Evolutionary conservation across 2,329 filamentous ascomycete genomes (phyloP).

Genomic region (Colletotrichum liriopes): DNA sequence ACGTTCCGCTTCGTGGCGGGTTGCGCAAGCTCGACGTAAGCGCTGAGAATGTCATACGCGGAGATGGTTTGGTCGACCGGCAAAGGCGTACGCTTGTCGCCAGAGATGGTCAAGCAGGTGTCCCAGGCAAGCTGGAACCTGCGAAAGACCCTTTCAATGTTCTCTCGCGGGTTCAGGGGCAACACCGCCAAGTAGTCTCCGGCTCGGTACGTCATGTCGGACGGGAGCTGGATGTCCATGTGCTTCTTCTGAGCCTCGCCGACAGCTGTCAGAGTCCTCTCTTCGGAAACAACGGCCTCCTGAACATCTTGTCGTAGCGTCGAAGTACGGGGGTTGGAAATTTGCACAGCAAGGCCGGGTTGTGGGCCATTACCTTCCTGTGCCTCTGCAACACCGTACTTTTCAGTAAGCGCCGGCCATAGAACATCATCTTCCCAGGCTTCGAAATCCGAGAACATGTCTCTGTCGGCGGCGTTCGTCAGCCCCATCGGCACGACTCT

Average conservation of each 20-base stretch:
- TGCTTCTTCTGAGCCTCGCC: slow-evolving; percentile 73
- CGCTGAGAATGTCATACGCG: slow-evolving; percentile 75
- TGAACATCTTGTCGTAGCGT: slow-evolving; percentile 73
- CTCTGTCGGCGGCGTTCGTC: slow-evolving; percentile 73
- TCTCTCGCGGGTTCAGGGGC: slow-evolving; percentile 77
- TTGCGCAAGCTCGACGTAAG: slow-evolving; percentile 81
- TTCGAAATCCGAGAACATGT: slow-evolving; percentile 79
- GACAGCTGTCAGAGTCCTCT: slow-evolving; percentile 63
- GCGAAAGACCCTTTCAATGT: slow-evolving; percentile 74
- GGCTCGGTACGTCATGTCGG: slow-evolving; percentile 75
- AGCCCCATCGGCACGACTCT: slow-evolving; percentile 64
- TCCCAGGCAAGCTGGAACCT: slow-evolving; percentile 80
- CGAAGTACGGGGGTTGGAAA: slow-evolving; percentile 69
- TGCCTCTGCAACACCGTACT: slow-evolving; percentile 63
- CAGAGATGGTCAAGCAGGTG: slow-evolving; percentile 73
- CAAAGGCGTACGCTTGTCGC: slow-evolving; percentile 66
- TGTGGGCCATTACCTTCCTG: slow-evolving; percentile 35
- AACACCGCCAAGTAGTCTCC: slow-evolving; percentile 85
- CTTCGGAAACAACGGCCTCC: slow-evolving; percentile 70
- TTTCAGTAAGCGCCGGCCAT: slow-evolving; percentile 65
- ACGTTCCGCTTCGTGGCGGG: slow-evolving; percentile 77
- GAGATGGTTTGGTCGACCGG: slow-evolving; percentile 72
- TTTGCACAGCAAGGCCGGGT: slow-evolving; percentile 61
- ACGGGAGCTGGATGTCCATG: slow-evolving; percentile 78
- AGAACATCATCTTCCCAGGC: slow-evolving; percentile 74